These are phyloP conservation scores for Friedmanniomyces endolithicus DNA, from an alignment of 495 filamentous ascomycete species.

Conservation along the genomic window DNA sequence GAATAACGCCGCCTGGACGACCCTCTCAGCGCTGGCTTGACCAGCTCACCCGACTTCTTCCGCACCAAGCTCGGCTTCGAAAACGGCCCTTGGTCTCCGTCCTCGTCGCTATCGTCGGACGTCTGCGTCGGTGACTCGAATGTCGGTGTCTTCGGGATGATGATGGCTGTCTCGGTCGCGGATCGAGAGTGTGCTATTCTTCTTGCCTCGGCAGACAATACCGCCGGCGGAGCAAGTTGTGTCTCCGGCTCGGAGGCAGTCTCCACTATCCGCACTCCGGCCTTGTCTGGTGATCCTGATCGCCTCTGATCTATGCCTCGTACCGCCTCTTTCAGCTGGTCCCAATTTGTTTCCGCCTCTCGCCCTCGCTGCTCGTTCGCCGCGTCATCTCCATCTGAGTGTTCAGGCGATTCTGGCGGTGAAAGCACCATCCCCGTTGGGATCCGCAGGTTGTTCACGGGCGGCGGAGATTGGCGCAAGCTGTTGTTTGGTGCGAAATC, in stretches of 20 bases:
- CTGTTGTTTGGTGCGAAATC: conserved; percentile 27
- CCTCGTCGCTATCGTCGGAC: conserved; percentile 36
- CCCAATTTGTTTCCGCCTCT: conserved; percentile 46
- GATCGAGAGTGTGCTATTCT: conserved; percentile 72
- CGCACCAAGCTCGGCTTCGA: conserved; percentile 76
- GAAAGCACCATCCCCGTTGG: conserved; percentile 73
- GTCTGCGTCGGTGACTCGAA: conserved; percentile 19
- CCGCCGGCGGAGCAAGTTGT: conserved; percentile 19
- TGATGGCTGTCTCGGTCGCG: conserved; percentile 56
- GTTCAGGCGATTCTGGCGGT: conserved; percentile 67
- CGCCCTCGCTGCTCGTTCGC: conserved; percentile 35
- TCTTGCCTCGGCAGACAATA: conserved; percentile 44
- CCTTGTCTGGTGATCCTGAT: conserved; percentile 43
- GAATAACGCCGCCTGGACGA: conserved; percentile 68
- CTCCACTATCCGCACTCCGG: not conserved
- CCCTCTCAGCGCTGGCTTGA: conserved; percentile 78
- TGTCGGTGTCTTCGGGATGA: conserved; percentile 13
- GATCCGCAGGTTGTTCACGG: conserved; percentile 56
- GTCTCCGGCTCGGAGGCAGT: conserved; percentile 9
- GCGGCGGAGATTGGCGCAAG: conserved; percentile 69
- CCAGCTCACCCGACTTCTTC: conserved; percentile 96
- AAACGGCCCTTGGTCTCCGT: conserved; percentile 47
- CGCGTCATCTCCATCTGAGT: conserved; percentile 68
- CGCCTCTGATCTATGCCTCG: conserved; percentile 61
- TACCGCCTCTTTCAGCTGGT: conserved; percentile 73